These are phyloP conservation scores for Petunia axillaris DNA, from an alignment of 257 asterid species.

Conservation along the genomic window DNA sequence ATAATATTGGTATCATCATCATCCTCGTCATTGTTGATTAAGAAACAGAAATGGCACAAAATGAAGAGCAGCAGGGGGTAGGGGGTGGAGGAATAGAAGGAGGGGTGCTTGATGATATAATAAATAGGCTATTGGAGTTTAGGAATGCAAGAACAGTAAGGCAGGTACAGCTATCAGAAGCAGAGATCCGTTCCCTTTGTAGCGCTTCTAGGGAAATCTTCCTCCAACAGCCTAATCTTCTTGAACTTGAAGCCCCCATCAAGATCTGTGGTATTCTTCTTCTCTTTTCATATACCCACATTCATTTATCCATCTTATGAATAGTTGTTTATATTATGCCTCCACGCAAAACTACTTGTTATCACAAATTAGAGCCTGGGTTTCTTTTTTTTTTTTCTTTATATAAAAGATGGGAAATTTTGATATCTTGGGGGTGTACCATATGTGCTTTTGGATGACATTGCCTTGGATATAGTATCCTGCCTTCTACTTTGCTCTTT, in stretches of 20 bases:
- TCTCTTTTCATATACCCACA: background rate
- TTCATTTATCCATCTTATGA: background rate
- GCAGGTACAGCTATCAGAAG: constrained; percentile 89
- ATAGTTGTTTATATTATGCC: background rate
- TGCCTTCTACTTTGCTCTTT: background rate
- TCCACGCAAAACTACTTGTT: background rate
- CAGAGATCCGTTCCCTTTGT: constrained; percentile 90
- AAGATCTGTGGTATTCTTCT: constrained; percentile 82
- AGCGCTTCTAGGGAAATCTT: constrained; percentile 76
- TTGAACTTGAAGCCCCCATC: constrained; percentile 97
- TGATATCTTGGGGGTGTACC: background rate
- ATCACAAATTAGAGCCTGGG: background rate
- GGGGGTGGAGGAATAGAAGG: constrained; percentile 71
- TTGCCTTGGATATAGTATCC: background rate
- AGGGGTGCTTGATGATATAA: constrained; percentile 78
- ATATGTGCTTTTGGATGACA: background rate
- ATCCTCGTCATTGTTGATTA: background rate
- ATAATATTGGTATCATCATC: background rate
- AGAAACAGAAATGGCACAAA: constrained; percentile 55
- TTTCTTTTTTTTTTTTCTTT: background rate
- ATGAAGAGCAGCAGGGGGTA: constrained; percentile 5
- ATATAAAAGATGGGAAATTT: too few relatives aligned
- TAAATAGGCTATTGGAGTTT: constrained; percentile 77
- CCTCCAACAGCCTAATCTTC: constrained; percentile 88
- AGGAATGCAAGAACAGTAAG: constrained; percentile 77